Conservation (phyloP, 108 stramenopile species). For the Aurantiochytrium sp. region DNA sequence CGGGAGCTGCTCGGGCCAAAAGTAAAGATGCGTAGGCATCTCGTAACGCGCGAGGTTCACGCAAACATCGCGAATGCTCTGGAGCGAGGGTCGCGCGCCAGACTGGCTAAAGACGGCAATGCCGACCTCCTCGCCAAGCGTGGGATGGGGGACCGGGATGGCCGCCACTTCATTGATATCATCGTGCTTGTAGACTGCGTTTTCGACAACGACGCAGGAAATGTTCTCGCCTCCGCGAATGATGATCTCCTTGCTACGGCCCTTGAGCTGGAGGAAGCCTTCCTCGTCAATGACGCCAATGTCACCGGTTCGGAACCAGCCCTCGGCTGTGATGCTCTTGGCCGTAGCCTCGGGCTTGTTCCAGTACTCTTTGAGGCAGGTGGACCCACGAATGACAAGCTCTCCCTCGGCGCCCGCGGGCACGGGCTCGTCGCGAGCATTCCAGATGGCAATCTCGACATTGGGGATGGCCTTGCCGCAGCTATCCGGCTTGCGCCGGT, state of each 20-base stretch:
- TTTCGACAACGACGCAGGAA: constrained; percentile 65
- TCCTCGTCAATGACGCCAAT: constrained; percentile 61
- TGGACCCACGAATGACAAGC: constrained; percentile 27
- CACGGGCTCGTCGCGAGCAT: background rate
- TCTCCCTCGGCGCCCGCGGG: constrained; percentile 26
- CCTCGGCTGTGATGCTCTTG: constrained; percentile 36
- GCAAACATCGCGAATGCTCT: background rate
- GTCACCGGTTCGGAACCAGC: constrained; percentile 75
- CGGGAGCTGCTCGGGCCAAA: background rate
- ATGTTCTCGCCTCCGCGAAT: constrained; percentile 73
- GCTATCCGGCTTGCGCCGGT: background rate
- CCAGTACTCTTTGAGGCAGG: constrained; percentile 24
- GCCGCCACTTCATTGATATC: background rate
- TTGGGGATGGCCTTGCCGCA: background rate
- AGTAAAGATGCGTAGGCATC: background rate
- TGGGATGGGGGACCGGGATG: background rate
- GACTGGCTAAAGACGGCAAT: background rate
- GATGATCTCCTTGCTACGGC: constrained; percentile 70
- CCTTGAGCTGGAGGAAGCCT: constrained; percentile 63
- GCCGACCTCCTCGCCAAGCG: constrained; percentile 16
- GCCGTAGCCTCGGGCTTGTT: constrained; percentile 24
- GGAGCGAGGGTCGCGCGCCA: background rate
- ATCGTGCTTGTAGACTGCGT: constrained; percentile 36
- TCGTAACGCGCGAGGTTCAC: background rate
- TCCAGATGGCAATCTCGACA: background rate